Percentiles rank a stretch among this genome's conserved stretches.
These are phyloP conservation scores for Solanum paucissectum DNA, from an alignment of 257 asterid genomes.

Conservation along the genomic window DNA sequence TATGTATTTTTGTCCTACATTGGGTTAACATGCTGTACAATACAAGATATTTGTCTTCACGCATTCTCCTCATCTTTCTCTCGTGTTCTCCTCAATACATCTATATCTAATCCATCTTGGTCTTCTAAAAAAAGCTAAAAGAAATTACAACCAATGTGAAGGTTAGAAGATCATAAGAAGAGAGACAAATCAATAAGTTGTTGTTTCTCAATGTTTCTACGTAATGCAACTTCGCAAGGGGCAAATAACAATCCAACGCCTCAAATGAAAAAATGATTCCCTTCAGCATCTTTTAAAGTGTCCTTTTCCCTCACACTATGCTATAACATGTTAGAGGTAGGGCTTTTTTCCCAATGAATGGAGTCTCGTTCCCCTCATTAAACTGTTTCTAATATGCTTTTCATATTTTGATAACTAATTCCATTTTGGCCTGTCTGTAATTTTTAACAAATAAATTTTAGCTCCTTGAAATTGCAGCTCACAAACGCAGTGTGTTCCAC, in stretches of 20 bases:
- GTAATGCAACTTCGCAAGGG: not conserved
- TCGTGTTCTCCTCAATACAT: not conserved
- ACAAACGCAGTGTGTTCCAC: not conserved
- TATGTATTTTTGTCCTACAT: not conserved
- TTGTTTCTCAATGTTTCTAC: not conserved
- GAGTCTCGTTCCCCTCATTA: not conserved
- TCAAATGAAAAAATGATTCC: not conserved
- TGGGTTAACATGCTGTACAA: too few species aligned
- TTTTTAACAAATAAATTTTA: not conserved
- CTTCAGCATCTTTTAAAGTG: not conserved
- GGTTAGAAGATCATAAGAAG: not conserved
- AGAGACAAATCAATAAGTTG: not conserved
- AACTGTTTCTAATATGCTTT: not conserved
- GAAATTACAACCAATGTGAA: not conserved
- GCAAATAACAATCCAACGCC: not conserved
- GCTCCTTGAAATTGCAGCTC: not conserved
- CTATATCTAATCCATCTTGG: not conserved
- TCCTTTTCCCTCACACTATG: not conserved
- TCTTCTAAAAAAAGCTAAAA: not conserved
- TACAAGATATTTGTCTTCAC: not conserved
- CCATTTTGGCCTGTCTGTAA: not conserved
- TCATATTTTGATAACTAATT: not conserved
- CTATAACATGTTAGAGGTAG: not conserved
- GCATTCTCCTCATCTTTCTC: not conserved
- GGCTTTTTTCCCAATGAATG: not conserved